These are phyloP conservation scores for Sclerotinia trifoliorum DNA, from an alignment of 2,329 filamentous ascomycete genomes.

Conservation along the genomic window DNA sequence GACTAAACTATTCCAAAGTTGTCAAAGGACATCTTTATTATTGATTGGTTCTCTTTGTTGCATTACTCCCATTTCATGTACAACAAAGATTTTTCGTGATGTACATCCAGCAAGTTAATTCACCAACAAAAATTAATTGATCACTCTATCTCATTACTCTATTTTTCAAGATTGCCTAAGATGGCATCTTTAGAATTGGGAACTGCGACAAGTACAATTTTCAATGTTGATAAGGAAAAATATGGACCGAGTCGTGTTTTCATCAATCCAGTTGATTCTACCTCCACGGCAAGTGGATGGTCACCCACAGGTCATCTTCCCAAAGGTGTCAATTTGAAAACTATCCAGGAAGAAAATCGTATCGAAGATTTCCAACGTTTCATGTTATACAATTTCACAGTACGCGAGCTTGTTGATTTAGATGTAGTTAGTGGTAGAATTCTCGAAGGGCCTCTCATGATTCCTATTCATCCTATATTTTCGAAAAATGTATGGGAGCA, in stretches of 20 bases:
- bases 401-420: conserved; percentile 18
- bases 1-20: too few relatives aligned
- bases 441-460: neutral
- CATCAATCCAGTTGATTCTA: neutral
- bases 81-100: neutral
- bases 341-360: neutral
- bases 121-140: neutral
- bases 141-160: neutral
- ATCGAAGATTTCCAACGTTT: conserved; percentile 6
- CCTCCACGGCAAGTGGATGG: neutral
- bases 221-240: neutral
- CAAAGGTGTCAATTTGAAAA: neutral
- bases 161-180: neutral
- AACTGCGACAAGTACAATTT: neutral
- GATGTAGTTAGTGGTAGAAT: conserved; percentile 11
- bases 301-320: conserved; percentile 11
- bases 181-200: neutral
- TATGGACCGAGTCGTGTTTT: neutral
- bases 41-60: conserved; percentile 2
- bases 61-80: neutral
- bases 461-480: conserved; percentile 11
- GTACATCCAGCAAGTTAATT: neutral
- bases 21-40: neutral
- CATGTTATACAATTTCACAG: neutral
- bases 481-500: neutral